These are phyloP conservation scores for Cetradonia linearis DNA, from an alignment of 495 filamentous ascomycete genomes.

Conservation along the genomic window DNA sequence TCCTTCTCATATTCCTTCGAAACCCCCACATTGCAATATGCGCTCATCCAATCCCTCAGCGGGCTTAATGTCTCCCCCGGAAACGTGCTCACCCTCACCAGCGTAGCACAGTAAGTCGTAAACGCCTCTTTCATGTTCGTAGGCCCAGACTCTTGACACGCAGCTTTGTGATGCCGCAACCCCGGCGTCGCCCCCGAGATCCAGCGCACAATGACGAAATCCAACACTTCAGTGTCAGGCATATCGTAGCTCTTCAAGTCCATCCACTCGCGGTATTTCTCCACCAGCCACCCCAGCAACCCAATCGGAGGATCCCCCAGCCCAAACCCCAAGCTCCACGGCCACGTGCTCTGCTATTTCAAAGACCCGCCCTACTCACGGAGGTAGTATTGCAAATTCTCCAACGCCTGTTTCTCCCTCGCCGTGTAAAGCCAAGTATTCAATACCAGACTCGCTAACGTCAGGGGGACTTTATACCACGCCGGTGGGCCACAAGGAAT, in stretches of 20 bases:
- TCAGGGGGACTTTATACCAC: conserved; percentile 17
- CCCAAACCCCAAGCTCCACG: conserved; percentile 33
- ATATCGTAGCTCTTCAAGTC: conserved; percentile 15
- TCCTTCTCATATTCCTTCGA: conserved; percentile 29
- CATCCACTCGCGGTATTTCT: conserved; percentile 30
- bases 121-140: neutral
- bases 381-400: conserved; percentile 20
- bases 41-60: conserved; percentile 24
- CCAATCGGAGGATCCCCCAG: conserved; percentile 34
- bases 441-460: conserved; percentile 16
- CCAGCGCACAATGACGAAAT: conserved; percentile 30
- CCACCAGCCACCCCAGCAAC: conserved; percentile 31
- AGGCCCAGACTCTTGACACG: conserved; percentile 1
- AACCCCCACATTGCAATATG: conserved; percentile 19
- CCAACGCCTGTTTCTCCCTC: conserved; percentile 19
- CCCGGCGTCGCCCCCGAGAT: conserved; percentile 27
- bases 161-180: conserved; percentile 27
- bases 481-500: conserved; percentile 23
- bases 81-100: conserved; percentile 6
- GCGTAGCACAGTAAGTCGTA: neutral
- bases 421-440: conserved; percentile 15
- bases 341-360: conserved; percentile 24
- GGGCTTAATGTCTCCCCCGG: conserved; percentile 10
- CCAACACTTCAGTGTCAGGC: conserved; percentile 25
- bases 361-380: conserved; percentile 24